phyloP scores from a whole-genome alignment of 805 yeast species.

The Debaryomyces castellii region DNA sequence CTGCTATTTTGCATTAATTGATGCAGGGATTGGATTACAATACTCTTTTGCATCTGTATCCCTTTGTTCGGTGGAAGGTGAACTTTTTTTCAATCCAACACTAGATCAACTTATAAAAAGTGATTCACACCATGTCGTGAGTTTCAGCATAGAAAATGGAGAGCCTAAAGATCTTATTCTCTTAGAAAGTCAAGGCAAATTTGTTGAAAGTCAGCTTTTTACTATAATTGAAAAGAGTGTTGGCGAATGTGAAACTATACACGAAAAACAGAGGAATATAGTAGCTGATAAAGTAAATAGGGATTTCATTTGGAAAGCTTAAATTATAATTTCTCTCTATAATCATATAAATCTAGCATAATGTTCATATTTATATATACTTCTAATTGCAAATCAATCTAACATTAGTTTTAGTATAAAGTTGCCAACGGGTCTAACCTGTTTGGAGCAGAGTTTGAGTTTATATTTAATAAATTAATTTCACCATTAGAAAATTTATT shows the following conservation, averaged over 20 bases:
- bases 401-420: conserved; percentile 25
- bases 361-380: background rate
- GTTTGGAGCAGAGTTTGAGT: conserved; percentile 9
- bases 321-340: background rate
- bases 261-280: conserved; percentile 42
- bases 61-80: conserved; percentile 34
- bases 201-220: conserved; percentile 56
- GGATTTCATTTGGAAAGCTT: conserved; percentile 60
- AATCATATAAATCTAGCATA: background rate
- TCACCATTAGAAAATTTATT: conserved; percentile 43
- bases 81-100: conserved; percentile 46
- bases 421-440: conserved; percentile 45
- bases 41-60: conserved; percentile 61
- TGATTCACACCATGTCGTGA: conserved; percentile 64
- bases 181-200: conserved; percentile 71
- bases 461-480: conserved; percentile 31
- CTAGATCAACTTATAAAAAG: conserved; percentile 41
- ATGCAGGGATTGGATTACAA: conserved; percentile 72
- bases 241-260: conserved; percentile 43
- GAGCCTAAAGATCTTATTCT: conserved; percentile 57
- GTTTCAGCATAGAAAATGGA: conserved; percentile 53
- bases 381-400: background rate
- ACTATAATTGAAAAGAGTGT: conserved; percentile 54
- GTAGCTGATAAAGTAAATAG: conserved; percentile 47
- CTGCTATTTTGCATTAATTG: conserved; percentile 69